Conservation (phyloP, 2,329 filamentous ascomycete genomes). For the Talaromyces sp. region DNA sequence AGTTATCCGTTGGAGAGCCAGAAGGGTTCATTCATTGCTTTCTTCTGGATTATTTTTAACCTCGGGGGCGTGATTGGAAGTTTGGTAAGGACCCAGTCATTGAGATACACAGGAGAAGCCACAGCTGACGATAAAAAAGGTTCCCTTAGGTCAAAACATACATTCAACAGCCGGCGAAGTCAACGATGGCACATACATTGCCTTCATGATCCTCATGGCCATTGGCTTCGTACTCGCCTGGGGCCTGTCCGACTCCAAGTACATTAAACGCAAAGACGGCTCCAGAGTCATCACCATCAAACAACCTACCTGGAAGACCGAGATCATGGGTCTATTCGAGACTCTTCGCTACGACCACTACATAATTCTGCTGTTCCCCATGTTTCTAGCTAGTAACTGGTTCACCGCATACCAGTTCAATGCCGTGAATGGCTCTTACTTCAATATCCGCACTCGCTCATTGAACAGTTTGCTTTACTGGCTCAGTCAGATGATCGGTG, state of each 20-base stretch:
- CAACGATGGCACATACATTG: conserved; percentile 77
- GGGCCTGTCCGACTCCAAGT: conserved; percentile 66
- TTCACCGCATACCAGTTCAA: conserved; percentile 81
- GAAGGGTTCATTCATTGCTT: conserved; percentile 85
- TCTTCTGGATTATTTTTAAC: conserved; percentile 96
- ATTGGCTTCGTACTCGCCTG: conserved; percentile 67
- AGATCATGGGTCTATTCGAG: conserved; percentile 71
- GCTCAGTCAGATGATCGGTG: conserved; percentile 72
- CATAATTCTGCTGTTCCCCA: conserved; percentile 72
- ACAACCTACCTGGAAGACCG: conserved; percentile 80
- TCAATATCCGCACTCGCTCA: conserved; percentile 70
- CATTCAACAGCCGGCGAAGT: conserved; percentile 40
- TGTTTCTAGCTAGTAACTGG: conserved; percentile 77
- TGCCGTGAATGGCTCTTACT: conserved; percentile 65
- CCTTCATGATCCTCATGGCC: conserved; percentile 80
- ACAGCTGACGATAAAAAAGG: conserved; percentile 23
- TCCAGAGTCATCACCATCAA: conserved; percentile 83
- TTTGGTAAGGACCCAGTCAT: conserved; percentile 46
- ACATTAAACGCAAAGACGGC: conserved; percentile 72
- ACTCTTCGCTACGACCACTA: conserved; percentile 68
- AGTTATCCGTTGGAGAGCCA: conserved; percentile 75
- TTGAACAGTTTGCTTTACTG: conserved; percentile 80
- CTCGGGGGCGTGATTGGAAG: conserved; percentile 83
- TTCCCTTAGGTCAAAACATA: conserved; percentile 47
- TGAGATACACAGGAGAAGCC: not conserved